Percentiles rank a stretch among this genome's conserved stretches.
Evolutionary conservation across 345 rosid species (phyloP).

Genomic region (Conringia planisiliqua): DNA sequence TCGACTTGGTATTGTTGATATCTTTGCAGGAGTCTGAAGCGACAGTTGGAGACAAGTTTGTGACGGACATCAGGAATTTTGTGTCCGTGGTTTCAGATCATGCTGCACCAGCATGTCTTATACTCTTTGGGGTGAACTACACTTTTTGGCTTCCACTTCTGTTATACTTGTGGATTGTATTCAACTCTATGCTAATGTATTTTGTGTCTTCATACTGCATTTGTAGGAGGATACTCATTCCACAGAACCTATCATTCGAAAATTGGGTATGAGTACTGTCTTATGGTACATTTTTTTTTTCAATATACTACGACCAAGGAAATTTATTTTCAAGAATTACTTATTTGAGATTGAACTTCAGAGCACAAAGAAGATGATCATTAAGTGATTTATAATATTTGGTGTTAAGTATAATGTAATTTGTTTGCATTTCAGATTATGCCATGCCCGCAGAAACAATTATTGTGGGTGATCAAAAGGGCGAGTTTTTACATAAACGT

Average conservation of each 20-base stretch:
- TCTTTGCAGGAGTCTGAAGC: conserved; percentile 39
- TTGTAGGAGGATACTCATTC: conserved; percentile 44
- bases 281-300: not conserved
- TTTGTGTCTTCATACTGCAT: not conserved
- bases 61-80: conserved; percentile 54
- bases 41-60: conserved; percentile 46
- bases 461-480: conserved; percentile 63
- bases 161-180: not conserved
- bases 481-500: conserved; percentile 43
- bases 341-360: not conserved
- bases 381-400: not conserved
- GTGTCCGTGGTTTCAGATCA: conserved; percentile 51
- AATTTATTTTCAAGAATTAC: not conserved
- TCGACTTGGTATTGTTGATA: not conserved
- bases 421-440: conserved; percentile 48
- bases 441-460: conserved; percentile 67
- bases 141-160: conserved; percentile 1
- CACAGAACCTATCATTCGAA: conserved; percentile 48
- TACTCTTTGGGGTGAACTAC: conserved; percentile 67
- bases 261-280: conserved; percentile 50
- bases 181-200: not conserved
- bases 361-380: not conserved
- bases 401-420: conserved; percentile 1
- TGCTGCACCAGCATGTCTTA: conserved; percentile 55
- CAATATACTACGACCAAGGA: not conserved